A percentile compares a stretch with the other conserved stretches of the same genome.
Evolutionary conservation across 495 filamentous ascomycete species (phyloP).

Genomic region (Penicillium chermesinum): DNA sequence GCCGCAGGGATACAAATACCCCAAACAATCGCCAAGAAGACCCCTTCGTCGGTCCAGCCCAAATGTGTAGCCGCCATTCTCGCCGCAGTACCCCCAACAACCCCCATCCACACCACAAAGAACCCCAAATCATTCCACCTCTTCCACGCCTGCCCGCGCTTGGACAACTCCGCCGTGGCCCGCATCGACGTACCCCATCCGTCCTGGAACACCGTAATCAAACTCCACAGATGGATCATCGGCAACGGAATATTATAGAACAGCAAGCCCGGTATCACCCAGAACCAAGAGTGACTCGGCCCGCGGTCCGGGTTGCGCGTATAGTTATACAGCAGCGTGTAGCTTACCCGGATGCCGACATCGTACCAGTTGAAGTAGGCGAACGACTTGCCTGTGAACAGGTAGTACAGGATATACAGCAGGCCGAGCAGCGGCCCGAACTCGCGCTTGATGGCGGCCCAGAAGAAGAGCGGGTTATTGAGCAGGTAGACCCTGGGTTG

Average conservation of each 20-base stretch:
- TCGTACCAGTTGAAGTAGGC: conserved; percentile 27
- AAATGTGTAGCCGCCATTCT: conserved; percentile 11
- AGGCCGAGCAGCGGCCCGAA: conserved; percentile 23
- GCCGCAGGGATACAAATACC: conserved; percentile 15
- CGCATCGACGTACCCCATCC: conserved; percentile 33
- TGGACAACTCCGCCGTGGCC: conserved; percentile 13
- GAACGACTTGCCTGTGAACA: conserved; percentile 22
- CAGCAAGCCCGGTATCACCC: conserved; percentile 19
- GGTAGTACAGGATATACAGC: conserved; percentile 23
- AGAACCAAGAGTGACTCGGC: conserved; percentile 17
- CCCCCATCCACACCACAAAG: conserved; percentile 26
- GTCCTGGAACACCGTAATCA: conserved; percentile 26
- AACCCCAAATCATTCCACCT: conserved; percentile 23
- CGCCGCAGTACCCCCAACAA: conserved; percentile 17
- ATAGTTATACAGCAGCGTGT: conserved; percentile 25
- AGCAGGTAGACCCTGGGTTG: conserved; percentile 28
- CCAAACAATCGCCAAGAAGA: conserved; percentile 9
- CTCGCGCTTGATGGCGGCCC: conserved; percentile 28
- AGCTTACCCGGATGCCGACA: conserved; percentile 19
- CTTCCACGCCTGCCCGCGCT: conserved; percentile 19
- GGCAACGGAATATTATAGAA: conserved; percentile 32
- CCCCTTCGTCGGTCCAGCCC: conserved; percentile 13
- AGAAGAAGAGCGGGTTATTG: conserved; percentile 29
- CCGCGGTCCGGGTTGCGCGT: conserved; percentile 22
- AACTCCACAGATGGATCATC: conserved; percentile 27